Base-by-base conservation (phyloP, 805 yeast genomes). In the Zygotorulaspora sp. region DNA sequence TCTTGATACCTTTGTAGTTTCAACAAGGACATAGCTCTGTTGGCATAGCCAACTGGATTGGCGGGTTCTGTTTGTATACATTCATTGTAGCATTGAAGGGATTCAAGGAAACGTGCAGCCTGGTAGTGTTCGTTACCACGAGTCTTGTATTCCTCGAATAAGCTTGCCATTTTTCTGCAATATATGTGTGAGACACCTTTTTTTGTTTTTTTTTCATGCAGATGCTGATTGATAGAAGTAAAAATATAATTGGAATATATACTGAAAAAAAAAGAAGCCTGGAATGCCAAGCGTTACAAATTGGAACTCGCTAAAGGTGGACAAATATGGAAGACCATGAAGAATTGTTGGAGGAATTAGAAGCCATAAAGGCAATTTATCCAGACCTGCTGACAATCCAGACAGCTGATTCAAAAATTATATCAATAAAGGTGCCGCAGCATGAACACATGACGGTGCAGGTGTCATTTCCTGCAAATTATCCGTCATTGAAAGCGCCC, bases 321-420 rank as follows among this genome's bases (percentile, higher is more conserved):
- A 23, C 28, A 27, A 44, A 40, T 47, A 38, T 40, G 15, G 19
- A 34, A 3, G 44, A 50, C 24, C 51, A 47, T 23, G 57, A 53
- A 30, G 52, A 50, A 31, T 23, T 47, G 16, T 25, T 43, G 32
- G 34, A 86, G 38, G 98, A 90, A 54, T 61, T 86, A 13, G 78
- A 75, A 26, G 90, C 96, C 9, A 78, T 90, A 8, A 83, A 85
- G 39, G 92, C 96, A 3, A 90, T 92, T 9, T 90, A 77, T 54
- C 96, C 95, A 1, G 83, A 71, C 11, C 68, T 77, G 27, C 57
- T 78, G 23, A 60, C 62, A 3, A 49, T 48, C 9, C 51, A 51
- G 22, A 40, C 62, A 17, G 59, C 62, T 16, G 67, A 65, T 18
- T 56, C 52, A 1, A 55, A 65, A 6, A 62, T 74, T 6, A 72